Percentiles rank a stretch among this genome's conserved stretches.
Conservation (phyloP, 768 basidiomycete species). For the Rhizopogon vinicolor region DNA sequence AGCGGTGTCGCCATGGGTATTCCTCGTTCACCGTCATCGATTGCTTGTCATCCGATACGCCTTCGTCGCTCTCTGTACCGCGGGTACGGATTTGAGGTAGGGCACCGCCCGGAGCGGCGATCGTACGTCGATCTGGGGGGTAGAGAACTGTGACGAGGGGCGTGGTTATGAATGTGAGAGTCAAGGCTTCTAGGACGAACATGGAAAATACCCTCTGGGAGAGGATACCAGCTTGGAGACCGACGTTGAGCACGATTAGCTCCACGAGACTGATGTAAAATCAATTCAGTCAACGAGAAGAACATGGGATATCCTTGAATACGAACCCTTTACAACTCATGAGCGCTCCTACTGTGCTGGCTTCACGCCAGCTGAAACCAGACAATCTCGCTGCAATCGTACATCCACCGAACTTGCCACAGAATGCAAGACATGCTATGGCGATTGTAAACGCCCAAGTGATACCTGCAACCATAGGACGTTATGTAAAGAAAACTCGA, state of each 20-base stretch:
- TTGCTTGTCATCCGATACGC: slow-evolving; percentile 2
- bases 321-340: slow-evolving; percentile 94
- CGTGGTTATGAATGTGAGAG: slow-evolving; percentile 84
- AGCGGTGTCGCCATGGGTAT: slow-evolving; percentile 47
- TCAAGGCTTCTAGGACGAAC: slow-evolving; percentile 85
- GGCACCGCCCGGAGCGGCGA: slow-evolving; percentile 32
- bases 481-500: neutral
- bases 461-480: slow-evolving; percentile 37
- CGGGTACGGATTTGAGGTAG: slow-evolving; percentile 18
- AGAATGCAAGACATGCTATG: slow-evolving; percentile 74
- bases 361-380: slow-evolving; percentile 78
- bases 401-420: slow-evolving; percentile 89
- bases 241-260: slow-evolving; percentile 94
- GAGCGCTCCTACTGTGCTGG: slow-evolving; percentile 78
- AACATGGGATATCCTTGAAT: neutral
- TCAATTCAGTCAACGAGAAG: neutral
- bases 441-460: slow-evolving; percentile 89
- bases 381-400: slow-evolving; percentile 58
- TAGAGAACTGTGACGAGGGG: slow-evolving; percentile 67
- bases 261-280: slow-evolving; percentile 64
- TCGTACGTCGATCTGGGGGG: slow-evolving; percentile 55
- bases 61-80: slow-evolving; percentile 30
- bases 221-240: slow-evolving; percentile 76
- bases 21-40: slow-evolving; percentile 8
- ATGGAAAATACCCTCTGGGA: slow-evolving; percentile 81